phyloP scores from a whole-genome alignment of 2,329 filamentous ascomycete species.

The Alternaria sp. region DNA sequence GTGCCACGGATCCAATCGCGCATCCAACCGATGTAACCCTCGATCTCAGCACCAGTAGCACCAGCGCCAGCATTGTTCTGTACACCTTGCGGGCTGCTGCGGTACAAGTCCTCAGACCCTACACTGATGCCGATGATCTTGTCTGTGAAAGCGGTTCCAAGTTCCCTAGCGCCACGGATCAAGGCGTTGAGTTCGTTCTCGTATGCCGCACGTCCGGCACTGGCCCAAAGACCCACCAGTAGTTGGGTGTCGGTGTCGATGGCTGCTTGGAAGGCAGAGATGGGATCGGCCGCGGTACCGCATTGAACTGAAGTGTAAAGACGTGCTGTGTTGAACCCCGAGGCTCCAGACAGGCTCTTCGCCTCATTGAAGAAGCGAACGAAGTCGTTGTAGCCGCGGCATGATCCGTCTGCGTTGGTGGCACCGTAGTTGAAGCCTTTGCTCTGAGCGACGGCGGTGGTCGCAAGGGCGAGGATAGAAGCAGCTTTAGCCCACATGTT shows the following conservation, averaged over 20 bases:
- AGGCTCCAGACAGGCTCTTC: slow-evolving; percentile 66
- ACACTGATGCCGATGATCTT: slow-evolving; percentile 82
- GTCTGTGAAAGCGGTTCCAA: slow-evolving; percentile 68
- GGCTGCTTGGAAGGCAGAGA: slow-evolving; percentile 66
- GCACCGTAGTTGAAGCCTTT: slow-evolving; percentile 76
- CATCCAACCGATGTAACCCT: slow-evolving; percentile 72
- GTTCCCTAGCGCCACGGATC: slow-evolving; percentile 68
- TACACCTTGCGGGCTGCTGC: slow-evolving; percentile 66
- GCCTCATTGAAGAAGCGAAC: slow-evolving; percentile 72
- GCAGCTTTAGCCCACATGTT: slow-evolving; percentile 20
- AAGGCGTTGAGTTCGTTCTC: slow-evolving; percentile 77
- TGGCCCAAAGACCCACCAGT: slow-evolving; percentile 83
- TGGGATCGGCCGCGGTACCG: slow-evolving; percentile 61
- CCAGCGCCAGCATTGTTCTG: slow-evolving; percentile 69
- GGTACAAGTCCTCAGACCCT: slow-evolving; percentile 75
- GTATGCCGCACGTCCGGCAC: slow-evolving; percentile 67
- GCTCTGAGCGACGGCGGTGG: slow-evolving; percentile 31
- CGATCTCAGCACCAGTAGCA: slow-evolving; percentile 65
- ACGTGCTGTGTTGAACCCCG: slow-evolving; percentile 70
- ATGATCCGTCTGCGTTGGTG: slow-evolving; percentile 63
- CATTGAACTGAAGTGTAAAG: slow-evolving; percentile 76
- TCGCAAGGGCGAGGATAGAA: slow-evolving; percentile 23
- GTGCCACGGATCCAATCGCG: slow-evolving; percentile 69
- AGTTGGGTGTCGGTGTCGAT: slow-evolving; percentile 78
- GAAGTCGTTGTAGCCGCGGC: slow-evolving; percentile 69